Base-by-base conservation (phyloP, 108 stramenopile species). In the Nitzschia putrida region DNA sequence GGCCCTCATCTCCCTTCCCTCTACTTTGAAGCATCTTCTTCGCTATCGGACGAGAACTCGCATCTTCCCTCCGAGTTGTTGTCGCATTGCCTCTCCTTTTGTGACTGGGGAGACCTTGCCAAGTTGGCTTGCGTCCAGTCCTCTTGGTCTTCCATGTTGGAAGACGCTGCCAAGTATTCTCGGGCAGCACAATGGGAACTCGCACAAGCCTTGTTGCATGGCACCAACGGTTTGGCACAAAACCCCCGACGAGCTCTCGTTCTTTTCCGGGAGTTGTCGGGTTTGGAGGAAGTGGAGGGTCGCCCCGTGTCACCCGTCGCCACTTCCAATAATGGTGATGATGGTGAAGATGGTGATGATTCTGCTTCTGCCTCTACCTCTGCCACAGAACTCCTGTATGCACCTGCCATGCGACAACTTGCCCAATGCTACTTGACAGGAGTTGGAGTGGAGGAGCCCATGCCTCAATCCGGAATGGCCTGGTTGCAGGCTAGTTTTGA, bases 91-190 rank as follows among this genome's bases (percentile, higher is more conserved):
- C 71, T 90, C 40, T 47, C 80, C 8, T 94, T 83, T 56, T 57
- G 80, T 61, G 77, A 88, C 59, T 94, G 93, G 93, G 93, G 93
- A 12, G 90, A 88, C 66, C 79, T 91, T 12, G 87, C 90, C 13
- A 85, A 79, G 45, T 80, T 94, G 18, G 82, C 90, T 13, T 81
- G 79, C 47, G 90, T 91, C 16, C 93, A 88, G 71, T 73, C 68
- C 23, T 80, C 77, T 13, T 91, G 89, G 88, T 80, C 76, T 40
- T 66, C 78, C 53, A 52, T 90, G 22, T 52, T 94, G 51, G 25
- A 53, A 9, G 93, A 91, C 54, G 88, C 90, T 24, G 93, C 90
- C 11, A 73, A 78, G 21, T 72, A 80, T 45, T 83, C 80, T 25
- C 21, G 55, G n/a, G 73, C 76, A 16, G 77, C 89, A 38, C 77